Percentiles rank a stretch among this genome's conserved stretches.
Conservation (phyloP, 352 stramenopile genomes). For the Pythium aristosporum region DNA sequence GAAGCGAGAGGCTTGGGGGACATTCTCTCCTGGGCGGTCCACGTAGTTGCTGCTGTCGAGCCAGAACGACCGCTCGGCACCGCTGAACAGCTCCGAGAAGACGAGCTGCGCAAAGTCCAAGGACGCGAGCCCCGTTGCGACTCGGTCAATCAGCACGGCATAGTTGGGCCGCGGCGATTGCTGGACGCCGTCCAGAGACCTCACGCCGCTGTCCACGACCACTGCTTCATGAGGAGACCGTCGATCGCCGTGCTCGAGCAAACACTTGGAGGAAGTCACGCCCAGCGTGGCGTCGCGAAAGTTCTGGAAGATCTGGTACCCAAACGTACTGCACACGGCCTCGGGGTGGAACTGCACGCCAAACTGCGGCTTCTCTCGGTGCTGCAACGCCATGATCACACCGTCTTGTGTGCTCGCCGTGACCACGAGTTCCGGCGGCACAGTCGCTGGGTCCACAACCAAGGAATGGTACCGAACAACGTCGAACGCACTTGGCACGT, state of each 20-base stretch:
- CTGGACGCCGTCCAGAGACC: background rate
- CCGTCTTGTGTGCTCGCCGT: slow-evolving; percentile 66
- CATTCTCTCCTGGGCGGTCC: background rate
- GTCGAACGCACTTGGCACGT: slow-evolving; percentile 71
- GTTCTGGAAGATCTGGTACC: slow-evolving; percentile 88
- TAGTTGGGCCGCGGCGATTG: slow-evolving; percentile 22
- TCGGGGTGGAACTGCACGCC: slow-evolving; percentile 98
- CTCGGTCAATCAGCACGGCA: slow-evolving; percentile 41
- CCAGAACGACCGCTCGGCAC: slow-evolving; percentile 64
- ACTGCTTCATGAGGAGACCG: slow-evolving; percentile 3
- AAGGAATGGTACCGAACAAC: slow-evolving; percentile 98
- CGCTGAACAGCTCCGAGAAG: slow-evolving; percentile 54
- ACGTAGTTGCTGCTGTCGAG: slow-evolving; percentile 77
- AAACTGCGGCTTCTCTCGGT: slow-evolving; percentile 86
- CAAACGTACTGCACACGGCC: slow-evolving; percentile 89
- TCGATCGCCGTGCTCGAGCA: slow-evolving; percentile 45
- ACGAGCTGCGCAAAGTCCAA: slow-evolving; percentile 61
- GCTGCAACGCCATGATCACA: slow-evolving; percentile 90
- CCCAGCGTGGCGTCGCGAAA: slow-evolving; percentile 74
- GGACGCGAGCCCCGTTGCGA: slow-evolving; percentile 38
- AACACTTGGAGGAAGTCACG: slow-evolving; percentile 41
- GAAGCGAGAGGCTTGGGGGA: slow-evolving; percentile 39
- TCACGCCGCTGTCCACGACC: background rate
- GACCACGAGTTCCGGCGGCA: slow-evolving; percentile 51
- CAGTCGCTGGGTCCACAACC: slow-evolving; percentile 54